Evolutionary conservation across 768 basidiomycete genomes (phyloP).

Genomic region (Inosperma sp.): DNA sequence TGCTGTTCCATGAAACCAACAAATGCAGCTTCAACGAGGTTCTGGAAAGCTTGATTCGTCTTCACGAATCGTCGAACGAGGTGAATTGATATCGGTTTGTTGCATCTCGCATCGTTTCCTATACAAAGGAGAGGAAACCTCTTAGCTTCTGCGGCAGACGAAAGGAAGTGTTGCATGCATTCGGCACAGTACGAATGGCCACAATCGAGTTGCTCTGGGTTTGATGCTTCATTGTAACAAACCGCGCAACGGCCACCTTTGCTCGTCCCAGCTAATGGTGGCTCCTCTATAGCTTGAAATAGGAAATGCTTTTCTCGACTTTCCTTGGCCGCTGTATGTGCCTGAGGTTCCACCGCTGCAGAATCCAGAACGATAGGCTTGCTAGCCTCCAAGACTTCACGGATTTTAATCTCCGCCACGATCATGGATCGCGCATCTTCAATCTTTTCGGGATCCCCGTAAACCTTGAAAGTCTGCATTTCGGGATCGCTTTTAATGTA

Average conservation of each 20-base stretch:
- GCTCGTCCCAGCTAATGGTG: slow-evolving; percentile 3
- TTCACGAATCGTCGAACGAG: slow-evolving; percentile 49
- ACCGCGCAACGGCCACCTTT: slow-evolving; percentile 42
- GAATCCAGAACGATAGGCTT: no score
- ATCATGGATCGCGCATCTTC: slow-evolving; percentile 43
- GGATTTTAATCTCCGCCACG: slow-evolving; percentile 42
- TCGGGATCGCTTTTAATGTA: slow-evolving; percentile 47
- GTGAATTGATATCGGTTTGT: slow-evolving; percentile 46
- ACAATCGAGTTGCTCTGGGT: slow-evolving; percentile 42
- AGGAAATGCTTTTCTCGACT: slow-evolving; percentile 41
- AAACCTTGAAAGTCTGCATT: slow-evolving; percentile 40
- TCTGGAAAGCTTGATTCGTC: slow-evolving; percentile 44
- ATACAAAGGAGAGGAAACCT: slow-evolving; percentile 63
- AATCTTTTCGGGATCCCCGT: slow-evolving; percentile 37
- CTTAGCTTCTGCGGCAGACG: slow-evolving; percentile 36
- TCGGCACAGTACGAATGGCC: slow-evolving; percentile 47
- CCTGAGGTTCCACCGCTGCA: no score
- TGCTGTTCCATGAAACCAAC: slow-evolving; percentile 49
- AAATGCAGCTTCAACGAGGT: slow-evolving; percentile 52
- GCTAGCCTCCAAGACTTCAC: no score
- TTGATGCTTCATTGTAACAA: slow-evolving; percentile 44
- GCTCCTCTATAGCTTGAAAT: not conserved
- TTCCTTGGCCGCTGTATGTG: slow-evolving; percentile 37
- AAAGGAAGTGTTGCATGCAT: slow-evolving; percentile 46
- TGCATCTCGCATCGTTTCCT: slow-evolving; percentile 54